phyloP scores from a whole-genome alignment of 352 stramenopile species.

The Phytophthora pinifolia region DNA sequence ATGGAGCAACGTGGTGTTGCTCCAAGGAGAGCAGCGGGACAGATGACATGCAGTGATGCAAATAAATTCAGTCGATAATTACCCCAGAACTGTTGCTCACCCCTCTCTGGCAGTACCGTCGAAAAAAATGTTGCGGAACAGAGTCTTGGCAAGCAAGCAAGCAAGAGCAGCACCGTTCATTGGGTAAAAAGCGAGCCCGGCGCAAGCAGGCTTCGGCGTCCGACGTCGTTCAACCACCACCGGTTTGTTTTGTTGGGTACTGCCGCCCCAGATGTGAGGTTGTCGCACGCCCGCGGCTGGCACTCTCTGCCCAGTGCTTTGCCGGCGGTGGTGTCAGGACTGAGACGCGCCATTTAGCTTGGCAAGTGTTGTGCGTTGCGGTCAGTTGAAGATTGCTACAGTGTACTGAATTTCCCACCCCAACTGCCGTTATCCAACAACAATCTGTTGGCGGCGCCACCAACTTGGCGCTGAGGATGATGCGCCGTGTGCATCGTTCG shows the following conservation, averaged over 20 bases:
- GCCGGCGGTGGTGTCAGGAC: constrained; percentile 5
- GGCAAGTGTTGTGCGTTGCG: too few species aligned
- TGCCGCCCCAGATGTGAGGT: constrained; percentile 8
- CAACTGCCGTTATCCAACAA: too few species aligned
- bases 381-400: too few species aligned
- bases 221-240: constrained; percentile 4
- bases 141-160: constrained; percentile 6
- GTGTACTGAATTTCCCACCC: too few species aligned
- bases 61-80: too few species aligned
- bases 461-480: too few species aligned
- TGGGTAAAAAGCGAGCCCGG: not conserved
- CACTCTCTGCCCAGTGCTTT: constrained; percentile 8
- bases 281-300: constrained; percentile 13
- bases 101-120: constrained; percentile 1
- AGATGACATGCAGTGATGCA: too few species aligned
- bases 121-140: too few species aligned
- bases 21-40: too few species aligned
- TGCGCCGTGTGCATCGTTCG: too few species aligned
- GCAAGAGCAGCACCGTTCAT: constrained; percentile 8
- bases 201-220: constrained; percentile 16
- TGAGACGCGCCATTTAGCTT: too few species aligned
- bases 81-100: not conserved
- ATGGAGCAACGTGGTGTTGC: constrained; percentile 1
- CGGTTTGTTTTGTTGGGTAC: constrained; percentile 4
- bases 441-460: too few species aligned